Evolutionary conservation across 805 yeast genomes (phyloP), one percentile per base, ranked within the genome.

Genomic region (Ogataea pignaliae): DNA sequence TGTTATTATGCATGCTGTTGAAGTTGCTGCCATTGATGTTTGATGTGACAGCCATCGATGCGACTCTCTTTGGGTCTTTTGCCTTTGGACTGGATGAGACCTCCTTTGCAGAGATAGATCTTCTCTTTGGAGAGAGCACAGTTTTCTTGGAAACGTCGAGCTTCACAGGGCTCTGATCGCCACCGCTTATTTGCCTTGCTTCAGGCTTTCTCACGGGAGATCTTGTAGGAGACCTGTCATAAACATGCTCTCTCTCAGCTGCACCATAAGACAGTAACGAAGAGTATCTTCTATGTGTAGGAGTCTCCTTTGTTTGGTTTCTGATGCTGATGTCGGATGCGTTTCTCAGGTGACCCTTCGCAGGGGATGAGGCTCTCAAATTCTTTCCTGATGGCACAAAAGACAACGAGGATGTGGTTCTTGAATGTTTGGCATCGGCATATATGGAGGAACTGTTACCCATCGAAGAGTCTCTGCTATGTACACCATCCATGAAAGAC

Each of bases 271-370:
- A 75, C 46, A 80, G 71, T 33, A 81, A 63, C 0, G 87, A 80
- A 0, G 85, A 79, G 46, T 78, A 81, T 48, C 87, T 73, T 54
- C 76, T 75, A 56, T 81, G 85, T 5, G 50, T 37, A 12, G 44
- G 45, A 3, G 39, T 36, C 16, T 31, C 40, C 2, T 28, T 33
- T 7, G 17, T 61, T 26, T 55, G 44, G 29, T 53, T 57, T 13
- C 55, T 42, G 13, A 51, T 44, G 45, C 70, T 69, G 9, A 64
- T 59, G 41, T 73, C 76, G 0, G 81, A 76, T 1, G 67, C 55
- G 31, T 70, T 69, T 57, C 81, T 66, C 10, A 61, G 61, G 46
- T 72, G 78, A 17, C 63, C 60, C 29, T 43, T 47, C n/a, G 52
- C 48, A 56, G 37, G 71, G 57, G 44, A 48, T n/a, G 41, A 44